Percentiles rank a stretch among this genome's conserved stretches.
These are phyloP conservation scores for Hyphopichia homilentoma DNA, from an alignment of 805 yeast genomes.

Conservation along the genomic window DNA sequence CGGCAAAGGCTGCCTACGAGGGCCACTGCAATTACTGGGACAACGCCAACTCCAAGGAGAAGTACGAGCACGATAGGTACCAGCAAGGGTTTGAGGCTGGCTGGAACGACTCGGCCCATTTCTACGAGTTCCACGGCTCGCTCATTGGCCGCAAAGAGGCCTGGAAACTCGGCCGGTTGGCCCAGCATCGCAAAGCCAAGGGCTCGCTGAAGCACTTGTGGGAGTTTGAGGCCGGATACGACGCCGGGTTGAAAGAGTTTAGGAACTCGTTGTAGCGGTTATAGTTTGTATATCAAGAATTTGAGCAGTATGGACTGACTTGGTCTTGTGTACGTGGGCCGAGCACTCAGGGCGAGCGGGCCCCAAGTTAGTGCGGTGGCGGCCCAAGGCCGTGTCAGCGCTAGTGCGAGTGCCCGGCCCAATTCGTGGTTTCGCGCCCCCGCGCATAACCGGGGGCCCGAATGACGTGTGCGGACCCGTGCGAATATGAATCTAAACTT, in stretches of 20 bases:
- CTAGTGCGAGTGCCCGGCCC: no score
- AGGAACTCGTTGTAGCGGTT: conserved; percentile 4
- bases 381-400: no score
- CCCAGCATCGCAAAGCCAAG: conserved; percentile 54
- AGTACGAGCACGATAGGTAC: conserved; percentile 78
- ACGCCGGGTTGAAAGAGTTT: conserved; percentile 53
- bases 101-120: conserved; percentile 68
- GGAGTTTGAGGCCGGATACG: conserved; percentile 91
- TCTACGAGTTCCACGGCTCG: conserved; percentile 67
- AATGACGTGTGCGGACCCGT: no score
- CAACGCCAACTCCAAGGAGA: conserved; percentile 48
- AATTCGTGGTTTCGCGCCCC: no score
- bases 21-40: conserved; percentile 71
- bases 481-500: no score
- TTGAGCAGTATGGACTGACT: no score
- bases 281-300: no score
- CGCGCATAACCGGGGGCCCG: no score
- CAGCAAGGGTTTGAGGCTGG: conserved; percentile 75
- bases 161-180: conserved; percentile 60
- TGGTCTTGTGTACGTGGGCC: no score
- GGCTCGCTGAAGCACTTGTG: conserved; percentile 62
- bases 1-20: conserved; percentile 29
- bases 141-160: conserved; percentile 69
- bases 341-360: background rate
- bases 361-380: background rate